phyloP scores from a whole-genome alignment of 2,329 filamentous ascomycete genomes.

The Lachnellula subtilissima region DNA sequence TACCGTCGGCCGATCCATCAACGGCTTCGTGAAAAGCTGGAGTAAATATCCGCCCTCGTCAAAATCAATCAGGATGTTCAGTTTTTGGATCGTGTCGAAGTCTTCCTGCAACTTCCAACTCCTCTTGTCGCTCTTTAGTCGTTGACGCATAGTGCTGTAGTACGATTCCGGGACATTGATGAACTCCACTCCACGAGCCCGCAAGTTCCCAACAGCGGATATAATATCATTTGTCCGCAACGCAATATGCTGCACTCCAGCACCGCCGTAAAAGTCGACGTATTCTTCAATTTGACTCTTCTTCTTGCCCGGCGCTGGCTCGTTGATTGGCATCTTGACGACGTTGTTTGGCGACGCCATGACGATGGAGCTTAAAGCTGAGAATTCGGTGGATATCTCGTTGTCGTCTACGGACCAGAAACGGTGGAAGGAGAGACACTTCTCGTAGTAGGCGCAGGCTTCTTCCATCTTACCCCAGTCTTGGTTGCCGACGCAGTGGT shows the following conservation, averaged over 20 bases:
- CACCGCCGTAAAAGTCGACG: slow-evolving; percentile 81
- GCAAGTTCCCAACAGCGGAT: slow-evolving; percentile 67
- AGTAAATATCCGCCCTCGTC: slow-evolving; percentile 85
- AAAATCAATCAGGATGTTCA: slow-evolving; percentile 93
- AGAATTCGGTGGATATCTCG: slow-evolving; percentile 89
- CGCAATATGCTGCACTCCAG: slow-evolving; percentile 91
- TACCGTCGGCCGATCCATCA: slow-evolving; percentile 92
- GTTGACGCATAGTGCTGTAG: slow-evolving; percentile 70
- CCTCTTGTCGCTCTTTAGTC: slow-evolving; percentile 61
- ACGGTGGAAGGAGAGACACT: slow-evolving; percentile 84
- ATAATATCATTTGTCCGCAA: slow-evolving; percentile 80
- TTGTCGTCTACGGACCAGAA: slow-evolving; percentile 97
- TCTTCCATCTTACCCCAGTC: slow-evolving; percentile 83
- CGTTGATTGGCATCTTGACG: slow-evolving; percentile 98
- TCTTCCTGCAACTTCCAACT: slow-evolving; percentile 69
- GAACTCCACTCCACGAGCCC: slow-evolving; percentile 86
- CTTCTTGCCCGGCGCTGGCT: slow-evolving; percentile 84
- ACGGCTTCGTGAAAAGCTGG: slow-evolving; percentile 74
- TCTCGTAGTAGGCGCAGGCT: slow-evolving; percentile 71
- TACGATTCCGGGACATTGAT: slow-evolving; percentile 86
- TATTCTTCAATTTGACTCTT: slow-evolving; percentile 94
- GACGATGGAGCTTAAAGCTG: slow-evolving; percentile 80
- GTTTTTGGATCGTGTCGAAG: slow-evolving; percentile 66
- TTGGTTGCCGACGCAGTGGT: slow-evolving; percentile 97
- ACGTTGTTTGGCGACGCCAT: slow-evolving; percentile 81